Base-by-base conservation (phyloP, 495 filamentous ascomycete genomes). In the Hypomontagnella submonticulosa region DNA sequence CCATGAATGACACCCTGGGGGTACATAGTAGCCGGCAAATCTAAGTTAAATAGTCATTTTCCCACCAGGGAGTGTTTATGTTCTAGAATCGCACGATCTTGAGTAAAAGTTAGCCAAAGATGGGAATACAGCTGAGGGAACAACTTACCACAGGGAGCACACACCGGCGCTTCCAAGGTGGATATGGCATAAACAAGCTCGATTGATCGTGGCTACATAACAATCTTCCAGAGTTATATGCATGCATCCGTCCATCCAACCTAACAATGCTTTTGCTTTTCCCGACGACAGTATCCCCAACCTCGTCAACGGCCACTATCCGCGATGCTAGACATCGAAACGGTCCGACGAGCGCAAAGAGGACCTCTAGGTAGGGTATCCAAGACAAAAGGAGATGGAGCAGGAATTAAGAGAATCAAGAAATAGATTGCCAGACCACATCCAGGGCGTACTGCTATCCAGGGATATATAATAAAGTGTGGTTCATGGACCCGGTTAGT, bases 281-380 rank as follows among this genome's bases (percentile, higher is more conserved):
- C 40, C 40, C 41, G 44, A 54, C 18, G 44, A 61, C 38, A 43
- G 42, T 43, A 57, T 34, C 32, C 41, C 20, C 63, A 46, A 64
- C 59, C 63, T 36, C 43, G 43, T 46, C 49, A 52, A 61, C 49
- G 27, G 48, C 62, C 54, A 63, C 60, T 48, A 57, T 68, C 47
- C 51, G 65, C 51, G 19, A 66, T 50, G 57, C 52, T 57, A 43
- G 64, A 37, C 41, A 56, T 57, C 20, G 32, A 46, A 42, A 0
- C 11, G 51, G 12, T 37, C 34, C 34, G 15, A 41, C 15, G 33
- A 34, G 48, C 18, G 47, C 30, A 47, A 41, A 67, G 47, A 46
- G 66, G 62, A 70, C 63, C 65, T 73, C 71, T 69, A 73, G 54
- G 63, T 58, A 34, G 68, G 71, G 71, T 73, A 73, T 73, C 62